Evolutionary conservation across 1,284 basidiomycete genomes (phyloP), one percentile per base, ranked within the genome.

Genomic region (Ustilago esculenta): DNA sequence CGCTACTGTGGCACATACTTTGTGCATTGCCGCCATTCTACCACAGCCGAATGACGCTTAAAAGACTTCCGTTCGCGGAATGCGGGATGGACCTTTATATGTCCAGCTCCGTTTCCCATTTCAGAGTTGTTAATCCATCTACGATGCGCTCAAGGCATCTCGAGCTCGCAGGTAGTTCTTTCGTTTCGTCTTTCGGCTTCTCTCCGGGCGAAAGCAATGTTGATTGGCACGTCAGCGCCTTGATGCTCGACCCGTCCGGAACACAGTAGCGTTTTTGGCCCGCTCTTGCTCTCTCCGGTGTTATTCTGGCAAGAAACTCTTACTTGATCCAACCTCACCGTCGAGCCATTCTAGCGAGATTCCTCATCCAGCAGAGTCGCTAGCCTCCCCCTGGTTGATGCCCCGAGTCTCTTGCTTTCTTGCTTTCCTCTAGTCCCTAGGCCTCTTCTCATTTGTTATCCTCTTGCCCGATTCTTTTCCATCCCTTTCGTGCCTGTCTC

Each of bases 181-280:
- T 27, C n/a, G 33, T 21, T 14, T 37, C 32, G 33, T 33, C 18
- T 17, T 14, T n/a, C 20, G 41, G 41, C 41, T 44, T 37, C 23
- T 25, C 4, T 24, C 20, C 20, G 20, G n/a, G 32, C 21, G 21
- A 25, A 37, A 20, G 14, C 42, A 41, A 40, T n/a, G n/a, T n/a
- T n/a, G n/a, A n/a, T n/a, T n/a, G n/a, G n/a, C n/a, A n/a, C n/a
- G n/a, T n/a, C n/a, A n/a, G n/a, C n/a, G n/a, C n/a, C n/a, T n/a
- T 41, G 24, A 32, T 32, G 15, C 37, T 30, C 24, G 47, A 18
- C 47, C 18, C 35, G 27, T 34, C 10, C 20, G 27, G 40, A 29
- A 24, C 18, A 10, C 39, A 23, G 52, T 55, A 63, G 52, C 34
- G 41, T 47, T 45, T 18, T 21, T 56, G 52, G 59, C 53, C 39